Base-by-base conservation (phyloP, 139 green algal genomes). In the Asterochloris sp. region DNA sequence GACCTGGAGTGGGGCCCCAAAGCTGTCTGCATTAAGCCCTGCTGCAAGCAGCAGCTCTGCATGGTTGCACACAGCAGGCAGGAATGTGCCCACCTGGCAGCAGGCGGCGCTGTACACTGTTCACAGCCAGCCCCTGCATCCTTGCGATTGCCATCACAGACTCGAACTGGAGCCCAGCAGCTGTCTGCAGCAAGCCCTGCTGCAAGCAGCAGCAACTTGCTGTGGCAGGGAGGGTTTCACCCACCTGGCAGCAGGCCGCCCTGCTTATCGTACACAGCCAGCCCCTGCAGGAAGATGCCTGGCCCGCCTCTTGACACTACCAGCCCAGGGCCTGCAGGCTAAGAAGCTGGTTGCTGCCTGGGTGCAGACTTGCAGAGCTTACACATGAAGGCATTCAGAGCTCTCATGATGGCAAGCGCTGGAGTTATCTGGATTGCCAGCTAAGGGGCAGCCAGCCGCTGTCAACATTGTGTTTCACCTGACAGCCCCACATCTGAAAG, bases 271-370 rank as follows among this genome's bases (percentile, higher is more conserved):
- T 96, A 91, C 17, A 93, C 89, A 10, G 85, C 82, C 79, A 97
- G 84, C 11, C 93, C 95, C 86, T 98, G 96, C 66, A 98, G 84
- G 85, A 98, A 98, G 62, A 98, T 85, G 75, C 96, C 96, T 0
- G 94, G 92, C 6, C 82, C 83, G 0, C 63, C 27, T 0, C 26
- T 21, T 28, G 87, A 90, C 24, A 95, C 91, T 60, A 98, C 87
- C 80, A 95, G 79, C 0, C 85, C 88, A 0, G 89, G 21, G 19
- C 81, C 81, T 84, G 81, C 63, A 76, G 38, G 38, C 6, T 6
- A 54, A 10, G 38, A 54, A 54, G 38, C 38, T n/a, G n/a, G n/a
- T n/a, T n/a, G n/a, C n/a, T 6, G 6, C 38, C 6, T 54, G 2
- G 38, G 38, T 54, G 38, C 38, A 54, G 38, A 54, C 38, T 54